Base-by-base conservation (phyloP, 2,329 filamentous ascomycete genomes). In the Botryosphaeria agaves region DNA sequence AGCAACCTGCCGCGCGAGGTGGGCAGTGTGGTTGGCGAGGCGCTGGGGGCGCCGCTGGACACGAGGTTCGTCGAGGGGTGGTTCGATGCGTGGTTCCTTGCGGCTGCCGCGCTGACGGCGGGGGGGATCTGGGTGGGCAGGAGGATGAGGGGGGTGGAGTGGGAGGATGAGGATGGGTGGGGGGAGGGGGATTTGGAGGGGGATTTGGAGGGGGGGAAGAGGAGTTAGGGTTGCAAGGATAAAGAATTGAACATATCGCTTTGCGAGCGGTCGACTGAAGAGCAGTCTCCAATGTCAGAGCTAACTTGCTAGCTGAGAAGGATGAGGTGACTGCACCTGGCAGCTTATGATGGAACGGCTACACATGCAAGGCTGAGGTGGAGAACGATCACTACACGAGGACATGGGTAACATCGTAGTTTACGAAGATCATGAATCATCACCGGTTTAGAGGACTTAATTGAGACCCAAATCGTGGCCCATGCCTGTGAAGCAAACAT, bases 51-150 rank as follows among this genome's bases (percentile, higher is more conserved):
- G 14, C 78, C 81, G 11, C 60, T 91, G 6, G 76, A 81, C 43
- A 70, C 71, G 5, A 61, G 62, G 0, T 82, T 81, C 43, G 76
- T 81, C 4, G 74, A 91, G 44, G 64, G 69, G 18, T 92, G 83
- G 83, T 92, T 92, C 41, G 83, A 92, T 50, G 74, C 72, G 5
- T 87, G 82, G 75, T 92, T 91, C 49, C 52, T 92, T 33, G 48
- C 73, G 3, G 76, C 76, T 4, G 77, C 74, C 37, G 56, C 62
- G 0, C 45, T 66, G 8, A 89, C 82, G 1, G 72, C 65, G 1
- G 45, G 68, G n/a, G 81, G 79, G 0, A 72, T 91, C 14, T 80
- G 76, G 64, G 48, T 84, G 3, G 77, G 78, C 0, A 64, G 71
- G 36, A 74, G 70, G 46, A 56, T 82, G 2, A 57, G 53, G 0